Conservation (phyloP, 2,329 filamentous ascomycete species). For the Corinectria fuckeliana region DNA sequence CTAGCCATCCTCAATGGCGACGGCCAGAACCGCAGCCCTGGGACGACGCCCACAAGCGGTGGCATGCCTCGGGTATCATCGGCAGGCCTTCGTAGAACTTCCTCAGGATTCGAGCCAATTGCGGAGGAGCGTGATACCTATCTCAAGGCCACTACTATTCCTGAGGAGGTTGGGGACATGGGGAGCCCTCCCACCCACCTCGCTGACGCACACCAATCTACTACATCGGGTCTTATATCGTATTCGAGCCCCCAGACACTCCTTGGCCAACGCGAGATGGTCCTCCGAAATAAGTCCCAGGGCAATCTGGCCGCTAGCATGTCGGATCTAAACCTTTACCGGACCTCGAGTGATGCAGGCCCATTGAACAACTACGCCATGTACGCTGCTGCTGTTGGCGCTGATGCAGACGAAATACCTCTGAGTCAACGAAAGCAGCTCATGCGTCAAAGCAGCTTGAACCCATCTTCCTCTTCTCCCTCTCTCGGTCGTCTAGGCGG, state of each 20-base stretch:
- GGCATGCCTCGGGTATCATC: slow-evolving; percentile 32
- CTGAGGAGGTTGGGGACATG: slow-evolving; percentile 27
- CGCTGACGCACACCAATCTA: slow-evolving; percentile 36
- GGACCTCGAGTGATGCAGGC: slow-evolving; percentile 50
- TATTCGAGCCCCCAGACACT: slow-evolving; percentile 62
- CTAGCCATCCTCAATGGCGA: slow-evolving; percentile 37
- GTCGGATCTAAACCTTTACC: slow-evolving; percentile 37
- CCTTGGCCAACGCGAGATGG: slow-evolving; percentile 61
- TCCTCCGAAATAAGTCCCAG: slow-evolving; percentile 60
- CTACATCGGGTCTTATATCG: slow-evolving; percentile 55
- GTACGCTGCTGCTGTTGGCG: slow-evolving; percentile 39
- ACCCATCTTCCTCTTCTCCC: slow-evolving; percentile 38
- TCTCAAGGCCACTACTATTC: slow-evolving; percentile 23
- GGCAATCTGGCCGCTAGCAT: slow-evolving; percentile 44
- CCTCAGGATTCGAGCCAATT: slow-evolving; percentile 49
- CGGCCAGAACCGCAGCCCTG: slow-evolving; percentile 30
- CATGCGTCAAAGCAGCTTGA: slow-evolving; percentile 60
- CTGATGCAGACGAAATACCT: slow-evolving; percentile 72
- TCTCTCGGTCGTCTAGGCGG: slow-evolving; percentile 35
- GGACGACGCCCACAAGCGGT: slow-evolving; percentile 26
- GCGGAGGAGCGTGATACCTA: slow-evolving; percentile 48
- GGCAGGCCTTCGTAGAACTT: slow-evolving; percentile 34
- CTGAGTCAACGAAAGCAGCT: slow-evolving; percentile 71
- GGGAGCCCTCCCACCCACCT: slow-evolving; percentile 26
- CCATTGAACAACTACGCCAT: slow-evolving; percentile 48